Evolutionary conservation across 2,329 filamentous ascomycete species (phyloP).

Genomic region (Xylariaceae sp.): DNA sequence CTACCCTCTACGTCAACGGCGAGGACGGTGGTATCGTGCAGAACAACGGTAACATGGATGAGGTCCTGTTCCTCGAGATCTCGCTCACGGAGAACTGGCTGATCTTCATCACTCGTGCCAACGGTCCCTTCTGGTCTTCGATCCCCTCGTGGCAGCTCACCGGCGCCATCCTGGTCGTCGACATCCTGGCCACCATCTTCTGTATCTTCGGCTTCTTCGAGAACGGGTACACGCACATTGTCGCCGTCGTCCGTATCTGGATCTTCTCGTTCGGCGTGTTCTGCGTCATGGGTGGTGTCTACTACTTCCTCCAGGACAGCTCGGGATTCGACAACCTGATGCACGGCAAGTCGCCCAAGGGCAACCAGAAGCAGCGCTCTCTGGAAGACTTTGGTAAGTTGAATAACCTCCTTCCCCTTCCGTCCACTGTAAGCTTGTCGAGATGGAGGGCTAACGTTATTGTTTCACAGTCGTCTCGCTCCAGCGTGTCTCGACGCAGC

Average conservation of each 20-base stretch:
- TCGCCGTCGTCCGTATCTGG: slow-evolving; percentile 84
- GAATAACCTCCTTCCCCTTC: no score
- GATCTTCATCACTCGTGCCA: slow-evolving; percentile 92
- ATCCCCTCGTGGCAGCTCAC: slow-evolving; percentile 80
- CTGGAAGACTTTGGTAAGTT: slow-evolving; percentile 86
- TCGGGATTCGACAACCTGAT: slow-evolving; percentile 84
- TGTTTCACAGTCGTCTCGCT: slow-evolving; percentile 74
- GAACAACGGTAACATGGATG: slow-evolving; percentile 78
- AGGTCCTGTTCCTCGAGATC: slow-evolving; percentile 83
- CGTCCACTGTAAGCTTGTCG: not conserved
- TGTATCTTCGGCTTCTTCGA: slow-evolving; percentile 81
- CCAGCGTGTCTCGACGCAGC: slow-evolving; percentile 85
- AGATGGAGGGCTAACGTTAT: slow-evolving; percentile 41
- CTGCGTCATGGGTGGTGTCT: slow-evolving; percentile 67
- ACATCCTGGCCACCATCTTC: slow-evolving; percentile 81
- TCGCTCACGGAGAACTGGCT: slow-evolving; percentile 92
- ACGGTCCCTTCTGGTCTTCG: slow-evolving; percentile 87
- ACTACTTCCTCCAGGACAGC: slow-evolving; percentile 78
- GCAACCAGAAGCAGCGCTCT: slow-evolving; percentile 74
- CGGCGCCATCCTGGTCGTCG: slow-evolving; percentile 73
- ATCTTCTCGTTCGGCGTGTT: slow-evolving; percentile 88
- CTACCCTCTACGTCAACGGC: slow-evolving; percentile 65
- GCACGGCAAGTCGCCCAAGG: slow-evolving; percentile 82
- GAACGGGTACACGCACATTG: slow-evolving; percentile 62
- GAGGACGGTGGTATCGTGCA: slow-evolving; percentile 79